These are phyloP conservation scores for Colletotrichum melonis DNA, from an alignment of 2,329 filamentous ascomycete species.

Conservation along the genomic window DNA sequence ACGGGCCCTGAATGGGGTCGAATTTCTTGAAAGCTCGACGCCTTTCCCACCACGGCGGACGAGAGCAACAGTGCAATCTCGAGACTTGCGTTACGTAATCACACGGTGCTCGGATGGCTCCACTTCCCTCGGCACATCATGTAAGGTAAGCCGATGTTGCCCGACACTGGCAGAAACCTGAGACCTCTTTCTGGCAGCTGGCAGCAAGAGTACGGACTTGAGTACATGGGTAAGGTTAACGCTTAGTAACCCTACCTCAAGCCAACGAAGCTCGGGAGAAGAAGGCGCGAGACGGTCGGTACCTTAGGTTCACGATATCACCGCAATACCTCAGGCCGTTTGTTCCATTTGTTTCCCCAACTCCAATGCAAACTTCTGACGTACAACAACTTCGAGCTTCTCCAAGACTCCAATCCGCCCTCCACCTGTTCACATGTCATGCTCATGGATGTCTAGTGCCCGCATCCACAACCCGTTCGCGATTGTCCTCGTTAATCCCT, in stretches of 20 bases:
- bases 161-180: not conserved
- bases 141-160: not conserved
- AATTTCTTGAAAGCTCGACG: not conserved
- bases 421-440: not conserved
- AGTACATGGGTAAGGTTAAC: too few relatives aligned
- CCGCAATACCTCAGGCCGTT: not conserved
- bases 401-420: not conserved
- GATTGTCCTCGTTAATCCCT: not conserved
- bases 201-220: too few relatives aligned
- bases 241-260: not conserved
- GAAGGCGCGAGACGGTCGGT: not conserved
- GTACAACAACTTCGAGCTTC: not conserved
- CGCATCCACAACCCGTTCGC: not conserved
- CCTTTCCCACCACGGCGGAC: not conserved
- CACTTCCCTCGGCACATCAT: not conserved
- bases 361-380: not conserved
- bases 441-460: not conserved
- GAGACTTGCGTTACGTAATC: not conserved
- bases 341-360: not conserved
- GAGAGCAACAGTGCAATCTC: conserved; percentile 25
- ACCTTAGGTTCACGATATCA: conserved; percentile 3
- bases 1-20: not conserved
- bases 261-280: not conserved
- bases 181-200: not conserved
- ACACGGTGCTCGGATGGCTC: not conserved